Percentiles rank a stretch among this genome's conserved stretches.
Conservation (phyloP, 768 basidiomycete species). For the Pleurotus sapidus region DNA sequence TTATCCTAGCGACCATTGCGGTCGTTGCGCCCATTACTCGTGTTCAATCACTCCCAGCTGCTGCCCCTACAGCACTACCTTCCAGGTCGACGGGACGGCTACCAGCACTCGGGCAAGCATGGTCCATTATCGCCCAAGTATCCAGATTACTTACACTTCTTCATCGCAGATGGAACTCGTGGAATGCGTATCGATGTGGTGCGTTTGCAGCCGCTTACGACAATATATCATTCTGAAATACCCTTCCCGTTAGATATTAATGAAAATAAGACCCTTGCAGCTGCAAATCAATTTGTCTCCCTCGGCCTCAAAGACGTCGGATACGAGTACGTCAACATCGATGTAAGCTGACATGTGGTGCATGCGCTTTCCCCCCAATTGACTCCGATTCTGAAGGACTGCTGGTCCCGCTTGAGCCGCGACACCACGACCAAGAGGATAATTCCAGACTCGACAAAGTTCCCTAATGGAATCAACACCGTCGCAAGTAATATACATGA, state of each 20-base stretch:
- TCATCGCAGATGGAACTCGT: slow-evolving; percentile 44
- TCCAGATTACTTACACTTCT: background rate
- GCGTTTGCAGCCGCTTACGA: too few relatives aligned
- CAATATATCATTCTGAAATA: too few relatives aligned
- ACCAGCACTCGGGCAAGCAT: slow-evolving; percentile 43
- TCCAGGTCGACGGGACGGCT: slow-evolving; percentile 36
- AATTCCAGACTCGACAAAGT: slow-evolving; percentile 46
- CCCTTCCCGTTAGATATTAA: too few relatives aligned
- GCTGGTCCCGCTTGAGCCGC: slow-evolving; percentile 41
- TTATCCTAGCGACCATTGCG: too few relatives aligned
- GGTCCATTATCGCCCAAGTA: background rate
- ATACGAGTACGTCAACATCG: slow-evolving; percentile 51
- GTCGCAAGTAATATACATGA: slow-evolving; percentile 43
- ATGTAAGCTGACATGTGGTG: slow-evolving; percentile 27
- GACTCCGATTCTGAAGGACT: slow-evolving; percentile 31
- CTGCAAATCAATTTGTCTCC: slow-evolving; percentile 42
- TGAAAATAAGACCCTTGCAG: slow-evolving; percentile 39
- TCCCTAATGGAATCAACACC: slow-evolving; percentile 47
- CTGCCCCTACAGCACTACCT: slow-evolving; percentile 38
- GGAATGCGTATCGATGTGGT: slow-evolving; percentile 48
- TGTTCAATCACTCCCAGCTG: background rate
- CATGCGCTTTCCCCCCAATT: background rate
- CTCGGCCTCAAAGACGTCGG: slow-evolving; percentile 46
- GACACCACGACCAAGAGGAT: slow-evolving; percentile 39
- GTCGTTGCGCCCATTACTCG: too few relatives aligned